Conservation (phyloP, 2,329 filamentous ascomycete genomes). For the Beauveria scarabaeidicola region DNA sequence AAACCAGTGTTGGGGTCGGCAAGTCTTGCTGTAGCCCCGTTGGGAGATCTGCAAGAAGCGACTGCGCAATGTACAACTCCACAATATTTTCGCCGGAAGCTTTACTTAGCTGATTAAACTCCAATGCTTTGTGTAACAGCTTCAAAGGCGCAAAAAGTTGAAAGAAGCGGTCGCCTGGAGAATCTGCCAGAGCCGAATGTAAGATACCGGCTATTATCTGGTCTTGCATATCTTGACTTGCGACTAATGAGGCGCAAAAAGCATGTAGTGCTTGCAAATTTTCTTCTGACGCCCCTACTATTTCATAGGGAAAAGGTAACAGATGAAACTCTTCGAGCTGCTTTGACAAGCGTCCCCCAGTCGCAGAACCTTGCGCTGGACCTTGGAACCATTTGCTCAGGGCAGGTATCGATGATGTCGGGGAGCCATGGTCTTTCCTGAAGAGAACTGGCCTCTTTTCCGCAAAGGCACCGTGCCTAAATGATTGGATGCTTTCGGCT, state of each 20-base stretch:
- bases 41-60: slow-evolving; percentile 62
- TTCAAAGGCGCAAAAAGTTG: slow-evolving; percentile 53
- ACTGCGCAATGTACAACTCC: slow-evolving; percentile 81
- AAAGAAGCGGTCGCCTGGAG: slow-evolving; percentile 34
- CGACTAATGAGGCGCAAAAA: slow-evolving; percentile 22
- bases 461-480: slow-evolving; percentile 44
- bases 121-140: slow-evolving; percentile 52
- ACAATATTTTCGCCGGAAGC: slow-evolving; percentile 17
- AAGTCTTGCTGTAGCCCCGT: slow-evolving; percentile 53
- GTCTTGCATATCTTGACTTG: slow-evolving; percentile 21
- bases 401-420: slow-evolving; percentile 11
- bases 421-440: slow-evolving; percentile 34
- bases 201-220: slow-evolving; percentile 24
- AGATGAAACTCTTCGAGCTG: slow-evolving; percentile 24
- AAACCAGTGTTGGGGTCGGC: slow-evolving; percentile 57
- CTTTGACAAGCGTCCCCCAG: slow-evolving; percentile 45
- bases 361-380: slow-evolving; percentile 36
- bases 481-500: slow-evolving; percentile 29
- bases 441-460: slow-evolving; percentile 42
- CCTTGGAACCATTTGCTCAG: slow-evolving; percentile 19
- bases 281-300: slow-evolving; percentile 20
- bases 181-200: slow-evolving; percentile 19
- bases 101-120: slow-evolving; percentile 33
- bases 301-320: slow-evolving; percentile 31
- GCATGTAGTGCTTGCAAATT: slow-evolving; percentile 14